Percentiles rank a stretch among this genome's conserved stretches.
These are phyloP conservation scores for Parietichytrium sp. DNA, from an alignment of 108 stramenopile species.

Conservation along the genomic window DNA sequence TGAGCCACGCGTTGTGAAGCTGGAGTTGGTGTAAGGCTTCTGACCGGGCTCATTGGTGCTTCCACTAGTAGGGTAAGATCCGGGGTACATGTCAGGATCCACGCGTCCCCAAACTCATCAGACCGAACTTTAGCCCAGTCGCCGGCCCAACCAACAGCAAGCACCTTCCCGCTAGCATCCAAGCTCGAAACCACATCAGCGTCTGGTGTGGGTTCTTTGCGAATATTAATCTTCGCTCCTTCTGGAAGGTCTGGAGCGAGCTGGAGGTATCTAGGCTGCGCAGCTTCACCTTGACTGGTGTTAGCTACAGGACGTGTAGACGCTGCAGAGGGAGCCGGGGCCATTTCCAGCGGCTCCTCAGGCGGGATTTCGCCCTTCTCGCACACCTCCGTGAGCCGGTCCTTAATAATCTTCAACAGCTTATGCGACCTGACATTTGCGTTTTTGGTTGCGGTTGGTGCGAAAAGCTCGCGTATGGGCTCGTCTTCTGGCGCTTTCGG, in stretches of 20 bases:
- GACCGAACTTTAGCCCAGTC: conserved; percentile 1
- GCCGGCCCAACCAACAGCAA: background rate
- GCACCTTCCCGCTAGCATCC: background rate
- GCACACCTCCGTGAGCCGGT: background rate
- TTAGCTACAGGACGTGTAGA: no score
- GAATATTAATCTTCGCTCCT: conserved; percentile 21
- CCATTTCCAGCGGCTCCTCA: background rate
- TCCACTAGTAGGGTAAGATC: background rate
- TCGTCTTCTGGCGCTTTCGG: background rate
- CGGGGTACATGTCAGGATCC: background rate
- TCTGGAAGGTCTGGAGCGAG: conserved; percentile 13
- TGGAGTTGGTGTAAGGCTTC: no score
- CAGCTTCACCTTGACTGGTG: background rate
- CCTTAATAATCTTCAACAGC: background rate
- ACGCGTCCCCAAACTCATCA: background rate
- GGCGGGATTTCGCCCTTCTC: conserved; percentile 17
- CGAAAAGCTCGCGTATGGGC: background rate
- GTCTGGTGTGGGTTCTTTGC: background rate
- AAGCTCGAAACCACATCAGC: background rate
- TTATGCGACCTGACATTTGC: background rate
- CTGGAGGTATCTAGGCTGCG: background rate
- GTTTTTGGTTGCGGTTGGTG: background rate
- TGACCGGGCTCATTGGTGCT: no score
- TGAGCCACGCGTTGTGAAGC: no score
- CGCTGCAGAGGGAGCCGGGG: background rate